phyloP scores from a whole-genome alignment of 495 filamentous ascomycete genomes.

The Trichodelitschia bisporula region DNA sequence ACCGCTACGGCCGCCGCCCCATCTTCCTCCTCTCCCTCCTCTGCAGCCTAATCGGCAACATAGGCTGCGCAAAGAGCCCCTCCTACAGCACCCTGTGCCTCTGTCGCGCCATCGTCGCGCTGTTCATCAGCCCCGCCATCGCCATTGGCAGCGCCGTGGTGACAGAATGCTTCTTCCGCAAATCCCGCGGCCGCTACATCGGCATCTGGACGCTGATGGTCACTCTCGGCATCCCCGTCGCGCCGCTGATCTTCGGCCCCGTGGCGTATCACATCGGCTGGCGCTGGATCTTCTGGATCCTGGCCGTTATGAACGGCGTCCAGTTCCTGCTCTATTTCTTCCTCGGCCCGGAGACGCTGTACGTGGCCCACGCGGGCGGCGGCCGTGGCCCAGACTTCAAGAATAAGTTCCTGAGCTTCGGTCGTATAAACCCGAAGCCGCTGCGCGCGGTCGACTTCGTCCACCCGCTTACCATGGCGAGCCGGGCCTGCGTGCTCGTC shows the following conservation, averaged over 20 bases:
- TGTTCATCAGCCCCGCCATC: conserved; percentile 3
- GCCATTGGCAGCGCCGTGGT: conserved; percentile 9
- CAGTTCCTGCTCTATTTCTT: conserved; percentile 29
- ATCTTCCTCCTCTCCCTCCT: conserved; percentile 14
- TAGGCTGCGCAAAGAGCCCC: conserved; percentile 11
- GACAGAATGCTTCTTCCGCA: conserved; percentile 4
- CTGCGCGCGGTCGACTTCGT: conserved; percentile 23
- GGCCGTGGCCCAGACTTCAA: too few relatives aligned
- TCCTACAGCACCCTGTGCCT: conserved; percentile 4
- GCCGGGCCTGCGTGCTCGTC: conserved; percentile 20
- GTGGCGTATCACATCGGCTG: conserved; percentile 10
- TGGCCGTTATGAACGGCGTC: conserved; percentile 23
- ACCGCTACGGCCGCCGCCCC: conserved; percentile 16
- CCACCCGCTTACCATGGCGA: conserved; percentile 19
- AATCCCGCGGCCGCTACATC: conserved; percentile 21
- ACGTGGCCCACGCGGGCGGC: conserved; percentile 12
- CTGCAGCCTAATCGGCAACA: conserved; percentile 13
- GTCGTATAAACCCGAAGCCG: conserved; percentile 24
- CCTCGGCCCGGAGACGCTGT: conserved; percentile 30
- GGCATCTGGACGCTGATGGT: conserved; percentile 27
- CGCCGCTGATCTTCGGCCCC: conserved; percentile 11
- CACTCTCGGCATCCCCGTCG: conserved; percentile 22
- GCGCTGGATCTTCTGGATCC: conserved; percentile 13
- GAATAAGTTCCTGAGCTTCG: conserved; percentile 19
- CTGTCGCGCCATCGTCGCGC: conserved; percentile 5